A percentile compares a stretch with the other conserved stretches of the same genome.
phyloP scores from a whole-genome alignment of 1,284 basidiomycete genomes.

The Waitea zeae region DNA sequence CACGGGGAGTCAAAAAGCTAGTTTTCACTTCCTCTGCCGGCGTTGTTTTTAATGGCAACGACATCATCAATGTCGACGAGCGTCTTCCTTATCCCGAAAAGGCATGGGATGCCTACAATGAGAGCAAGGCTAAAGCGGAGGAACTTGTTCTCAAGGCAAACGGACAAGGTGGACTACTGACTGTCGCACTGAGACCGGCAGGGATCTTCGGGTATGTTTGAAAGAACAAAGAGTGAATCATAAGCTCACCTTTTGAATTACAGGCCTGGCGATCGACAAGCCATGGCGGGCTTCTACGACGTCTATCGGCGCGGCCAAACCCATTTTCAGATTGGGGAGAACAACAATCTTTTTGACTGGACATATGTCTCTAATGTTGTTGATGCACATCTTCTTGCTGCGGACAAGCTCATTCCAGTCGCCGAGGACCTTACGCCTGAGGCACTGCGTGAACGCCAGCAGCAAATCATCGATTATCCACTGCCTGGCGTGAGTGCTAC shows the following conservation, averaged over 20 bases:
- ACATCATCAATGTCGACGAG: constrained; percentile 84
- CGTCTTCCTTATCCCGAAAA: constrained; percentile 61
- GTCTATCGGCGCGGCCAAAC: constrained; percentile 77
- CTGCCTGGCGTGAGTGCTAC: constrained; percentile 50
- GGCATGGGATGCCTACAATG: constrained; percentile 86
- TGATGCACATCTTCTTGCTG: constrained; percentile 86
- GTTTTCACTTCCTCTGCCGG: constrained; percentile 94
- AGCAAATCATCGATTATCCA: constrained; percentile 31
- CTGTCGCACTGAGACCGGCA: constrained; percentile 85
- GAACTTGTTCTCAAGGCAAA: constrained; percentile 76
- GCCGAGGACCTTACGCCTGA: constrained; percentile 16
- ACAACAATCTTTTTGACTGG: constrained; percentile 92
- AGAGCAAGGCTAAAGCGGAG: constrained; percentile 92
- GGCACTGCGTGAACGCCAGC: no score
- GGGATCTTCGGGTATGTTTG: constrained; percentile 82
- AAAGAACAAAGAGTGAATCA: background rate
- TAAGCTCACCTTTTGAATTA: constrained; percentile 3
- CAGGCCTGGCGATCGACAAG: constrained; percentile 86
- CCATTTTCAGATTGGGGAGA: constrained; percentile 87
- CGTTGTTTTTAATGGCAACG: constrained; percentile 77
- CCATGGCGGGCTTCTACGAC: constrained; percentile 65
- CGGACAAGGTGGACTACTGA: constrained; percentile 65
- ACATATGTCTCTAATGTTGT: constrained; percentile 97
- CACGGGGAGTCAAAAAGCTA: constrained; percentile 65
- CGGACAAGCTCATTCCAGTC: constrained; percentile 56